A percentile compares a stretch with the other conserved stretches of the same genome.
These are phyloP conservation scores for Sophora flavescens DNA, from an alignment of 306 rosid genomes.

Conservation along the genomic window DNA sequence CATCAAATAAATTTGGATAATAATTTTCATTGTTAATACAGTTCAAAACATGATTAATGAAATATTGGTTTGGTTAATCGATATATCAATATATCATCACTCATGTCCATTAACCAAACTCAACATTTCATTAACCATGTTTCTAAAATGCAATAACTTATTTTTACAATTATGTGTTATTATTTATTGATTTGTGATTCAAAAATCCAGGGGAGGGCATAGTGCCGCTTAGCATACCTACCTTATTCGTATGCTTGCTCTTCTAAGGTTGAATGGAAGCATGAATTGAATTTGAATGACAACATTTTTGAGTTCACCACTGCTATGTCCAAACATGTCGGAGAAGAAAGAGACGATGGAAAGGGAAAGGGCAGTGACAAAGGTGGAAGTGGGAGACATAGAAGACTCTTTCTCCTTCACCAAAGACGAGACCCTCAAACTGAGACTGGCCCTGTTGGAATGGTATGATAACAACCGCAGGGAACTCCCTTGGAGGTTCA, in stretches of 20 bases:
- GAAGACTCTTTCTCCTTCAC: constrained; percentile 65
- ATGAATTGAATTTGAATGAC: constrained; percentile 8
- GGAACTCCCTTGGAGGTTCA: constrained; percentile 84
- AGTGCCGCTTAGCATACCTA: neutral
- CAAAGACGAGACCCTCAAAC: constrained; percentile 52
- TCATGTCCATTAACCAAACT: no score
- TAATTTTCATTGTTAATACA: no score
- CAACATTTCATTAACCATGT: no score
- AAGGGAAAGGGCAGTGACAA: constrained; percentile 14
- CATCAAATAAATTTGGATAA: no score
- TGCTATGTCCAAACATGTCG: constrained; percentile 35
- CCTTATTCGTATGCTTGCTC: neutral
- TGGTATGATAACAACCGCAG: constrained; percentile 81
- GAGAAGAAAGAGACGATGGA: constrained; percentile 17
- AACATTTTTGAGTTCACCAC: constrained; percentile 13
- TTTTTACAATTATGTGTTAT: no score
- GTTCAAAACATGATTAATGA: no score
- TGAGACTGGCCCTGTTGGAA: constrained; percentile 63
- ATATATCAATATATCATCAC: no score
- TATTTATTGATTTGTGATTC: neutral
- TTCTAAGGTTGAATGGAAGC: neutral
- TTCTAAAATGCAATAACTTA: no score
- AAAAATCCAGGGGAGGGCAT: neutral
- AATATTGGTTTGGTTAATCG: no score
- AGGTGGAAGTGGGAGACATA: constrained; percentile 58